These are phyloP conservation scores for Clausena lansium DNA, from an alignment of 345 rosid species.

Conservation along the genomic window DNA sequence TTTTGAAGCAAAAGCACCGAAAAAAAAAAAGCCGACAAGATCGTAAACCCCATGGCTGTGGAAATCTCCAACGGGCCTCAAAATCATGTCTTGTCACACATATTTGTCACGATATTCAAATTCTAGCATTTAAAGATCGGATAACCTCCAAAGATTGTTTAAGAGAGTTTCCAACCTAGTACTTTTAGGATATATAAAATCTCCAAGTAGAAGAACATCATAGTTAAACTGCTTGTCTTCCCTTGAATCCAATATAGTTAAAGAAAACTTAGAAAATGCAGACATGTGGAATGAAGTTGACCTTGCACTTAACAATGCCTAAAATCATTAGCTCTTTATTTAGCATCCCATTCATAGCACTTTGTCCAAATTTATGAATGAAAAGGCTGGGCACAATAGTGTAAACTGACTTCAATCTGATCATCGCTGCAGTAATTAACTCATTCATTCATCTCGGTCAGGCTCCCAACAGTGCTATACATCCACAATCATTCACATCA, in stretches of 20 bases:
- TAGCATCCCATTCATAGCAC: background rate
- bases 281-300: background rate
- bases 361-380: too few species aligned
- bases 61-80: background rate
- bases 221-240: background rate
- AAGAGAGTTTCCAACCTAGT: background rate
- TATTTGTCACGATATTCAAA: background rate
- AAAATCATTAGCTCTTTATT: background rate
- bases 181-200: background rate
- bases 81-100: background rate
- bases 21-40: background rate
- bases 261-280: background rate
- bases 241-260: background rate
- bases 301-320: background rate
- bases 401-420: background rate
- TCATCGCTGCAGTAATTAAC: background rate
- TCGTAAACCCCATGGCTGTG: background rate
- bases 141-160: background rate
- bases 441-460: background rate
- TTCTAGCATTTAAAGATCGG: background rate
- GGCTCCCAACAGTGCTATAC: background rate
- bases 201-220: background rate
- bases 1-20: background rate
- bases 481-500: background rate
- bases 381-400: too few species aligned